Evolutionary conservation across 805 yeast genomes (phyloP), one percentile per base, ranked within the genome.

Genomic region (Saccharomycopsis olivae): DNA sequence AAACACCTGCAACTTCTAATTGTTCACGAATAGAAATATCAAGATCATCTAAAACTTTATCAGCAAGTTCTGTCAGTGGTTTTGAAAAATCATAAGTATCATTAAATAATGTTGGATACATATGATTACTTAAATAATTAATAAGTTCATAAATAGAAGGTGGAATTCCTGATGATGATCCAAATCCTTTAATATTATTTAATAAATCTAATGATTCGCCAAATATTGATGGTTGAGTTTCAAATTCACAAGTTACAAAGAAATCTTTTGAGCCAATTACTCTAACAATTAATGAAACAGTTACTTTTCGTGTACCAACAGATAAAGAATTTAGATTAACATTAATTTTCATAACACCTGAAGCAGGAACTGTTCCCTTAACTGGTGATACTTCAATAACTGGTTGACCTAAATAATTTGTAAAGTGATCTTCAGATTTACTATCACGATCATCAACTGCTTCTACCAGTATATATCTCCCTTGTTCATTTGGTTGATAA

Each of bases 171-270:
- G 47, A 40, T 13, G 49, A 45, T 14, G 49, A 40, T 3, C 47
- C 49, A 8, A 49, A 48, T 6, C 36, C 36, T 29, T 37, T 15
- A 10, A 37, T 27, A 16, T 43, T 43, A 29, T 49, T 52, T n/a
- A 58, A 33, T 14, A 55, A 55, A 47, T 55, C 60, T 24, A 58
- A 38, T 1, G 60, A 48, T n/a, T 53, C 41, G 1, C 62, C 63
- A 41, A 58, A 57, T 36, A 52, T 51, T n/a, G 56, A 51, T 5
- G 41, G 42, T 23, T 44, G 30, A 9, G 56, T 50, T 28, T 38
- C 38, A 34, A 57, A 56, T 4, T 49, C 51, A 21, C 50, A 53
- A 14, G 53, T 29, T 55, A 51, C 46, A 57, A 59, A 47, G 48
- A 53, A 47, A 20, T 60, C 65, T 35, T 57, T 59, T 0, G 53